Conservation (phyloP, 2,329 filamentous ascomycete genomes). For the Apiospora kogelbergensis region DNA sequence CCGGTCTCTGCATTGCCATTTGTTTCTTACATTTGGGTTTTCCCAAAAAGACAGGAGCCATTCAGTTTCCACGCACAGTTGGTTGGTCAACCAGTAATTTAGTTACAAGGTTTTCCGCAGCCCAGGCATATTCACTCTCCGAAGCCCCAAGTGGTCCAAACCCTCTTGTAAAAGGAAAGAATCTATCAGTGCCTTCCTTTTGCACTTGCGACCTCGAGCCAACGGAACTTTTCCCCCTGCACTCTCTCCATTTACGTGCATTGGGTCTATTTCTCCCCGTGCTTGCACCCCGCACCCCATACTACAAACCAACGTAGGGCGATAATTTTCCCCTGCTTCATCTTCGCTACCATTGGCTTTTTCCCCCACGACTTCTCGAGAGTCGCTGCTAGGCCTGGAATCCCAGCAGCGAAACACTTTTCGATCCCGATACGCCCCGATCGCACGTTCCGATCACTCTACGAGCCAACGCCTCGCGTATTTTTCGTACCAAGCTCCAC, state of each 20-base stretch:
- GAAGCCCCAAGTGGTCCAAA: neutral
- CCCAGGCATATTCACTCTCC: neutral
- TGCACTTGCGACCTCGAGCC: neutral
- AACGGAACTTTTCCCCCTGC: neutral
- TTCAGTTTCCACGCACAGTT: neutral
- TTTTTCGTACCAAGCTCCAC: neutral
- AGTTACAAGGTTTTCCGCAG: neutral
- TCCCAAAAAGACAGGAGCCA: neutral
- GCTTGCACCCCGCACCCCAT: constrained; percentile 5
- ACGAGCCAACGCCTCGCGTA: neutral
- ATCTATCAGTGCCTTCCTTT: neutral
- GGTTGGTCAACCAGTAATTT: neutral
- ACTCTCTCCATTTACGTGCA: neutral
- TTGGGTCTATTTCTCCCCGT: neutral
- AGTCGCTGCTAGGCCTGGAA: neutral
- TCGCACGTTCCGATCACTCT: neutral
- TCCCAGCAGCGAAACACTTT: neutral
- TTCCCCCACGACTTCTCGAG: neutral
- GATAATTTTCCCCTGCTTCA: neutral
- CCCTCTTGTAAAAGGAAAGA: neutral
- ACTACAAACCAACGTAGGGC: neutral
- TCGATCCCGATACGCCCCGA: neutral
- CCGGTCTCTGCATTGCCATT: neutral
- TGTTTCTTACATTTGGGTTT: neutral
- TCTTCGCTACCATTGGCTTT: neutral